Base-by-base conservation (phyloP, 2,329 filamentous ascomycete species). In the Hypoxylon sp. region DNA sequence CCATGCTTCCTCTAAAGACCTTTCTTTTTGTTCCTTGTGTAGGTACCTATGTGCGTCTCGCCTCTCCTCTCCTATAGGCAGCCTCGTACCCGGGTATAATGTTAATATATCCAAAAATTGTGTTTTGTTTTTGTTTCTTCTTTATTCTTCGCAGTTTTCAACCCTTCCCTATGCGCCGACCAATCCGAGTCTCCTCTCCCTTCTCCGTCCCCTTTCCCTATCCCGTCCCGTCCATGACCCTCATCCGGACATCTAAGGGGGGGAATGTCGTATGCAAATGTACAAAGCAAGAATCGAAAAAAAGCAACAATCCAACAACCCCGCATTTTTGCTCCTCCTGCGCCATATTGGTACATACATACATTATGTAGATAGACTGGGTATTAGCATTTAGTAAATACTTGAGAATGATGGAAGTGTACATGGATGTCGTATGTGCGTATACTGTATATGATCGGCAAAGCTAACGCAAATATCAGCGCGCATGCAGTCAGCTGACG, bases 31-130 rank as follows among this genome's bases (percentile, higher is more conserved):
- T 37, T 27, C 35, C 50, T 39, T 54, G 21, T 32, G 39, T 48
- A 32, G 7, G 8, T 11, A 32, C 11, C 19, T 58, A 32, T 21
- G 44, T 39, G 21, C 29, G 35, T 24, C 19, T 31, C 35, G 42
- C 37, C 47, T 51, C 42, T 27, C 47, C 24, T 47, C 35, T 50
- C 48, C 8, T 51, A 27, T 53, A 51, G 42, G 51, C 32, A 51
- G 58, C 63, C 31, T 67, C 46, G n/a, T 58, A 56, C 32, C 59
- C 47, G 67, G 67, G 67, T 67, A 67, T 69, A 62, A 61, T 61
- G 35, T 56, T 31, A 21, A 39, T 24, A 32, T 50, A 39, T 50
- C 21, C 51, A 37, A 51, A n/a, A 52, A 60, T 19, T 48, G 32
- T 37, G 32, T 52, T 35, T 52, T 21, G 19, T 21, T 7, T 21